Percentiles rank a stretch among this genome's conserved stretches.
These are phyloP conservation scores for Trapa bicornis DNA, from an alignment of 345 rosid species.

Conservation along the genomic window DNA sequence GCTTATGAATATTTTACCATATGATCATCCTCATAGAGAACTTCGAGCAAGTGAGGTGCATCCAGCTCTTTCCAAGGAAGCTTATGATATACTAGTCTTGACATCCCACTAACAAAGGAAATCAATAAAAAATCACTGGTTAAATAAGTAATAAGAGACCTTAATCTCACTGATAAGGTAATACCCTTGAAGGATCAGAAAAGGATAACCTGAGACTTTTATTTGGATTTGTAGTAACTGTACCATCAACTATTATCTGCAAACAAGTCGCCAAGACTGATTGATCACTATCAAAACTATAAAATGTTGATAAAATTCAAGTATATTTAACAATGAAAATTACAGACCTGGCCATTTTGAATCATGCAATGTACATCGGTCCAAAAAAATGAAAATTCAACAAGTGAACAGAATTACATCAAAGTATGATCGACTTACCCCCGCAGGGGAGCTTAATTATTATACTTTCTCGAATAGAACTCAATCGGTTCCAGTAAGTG, in stretches of 20 bases:
- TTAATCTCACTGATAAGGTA: neutral
- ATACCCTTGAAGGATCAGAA: neutral
- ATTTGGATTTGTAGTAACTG: constrained; percentile 42
- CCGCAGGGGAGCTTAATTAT: constrained; percentile 62
- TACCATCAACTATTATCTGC: constrained; percentile 57
- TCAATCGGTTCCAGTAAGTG: constrained; percentile 12
- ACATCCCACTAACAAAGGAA: constrained; percentile 33
- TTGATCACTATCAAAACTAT: neutral
- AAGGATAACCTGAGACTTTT: constrained; percentile 36
- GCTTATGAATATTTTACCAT: constrained; percentile 30
- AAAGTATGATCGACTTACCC: constrained; percentile 34
- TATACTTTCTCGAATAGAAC: constrained; percentile 56
- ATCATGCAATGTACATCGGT: constrained; percentile 11
- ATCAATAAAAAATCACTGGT: neutral
- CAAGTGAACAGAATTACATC: constrained; percentile 2
- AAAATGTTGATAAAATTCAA: neutral
- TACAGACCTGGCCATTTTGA: constrained; percentile 60
- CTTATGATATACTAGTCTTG: constrained; percentile 57
- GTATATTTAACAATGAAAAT: neutral
- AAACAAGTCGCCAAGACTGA: constrained; percentile 6
- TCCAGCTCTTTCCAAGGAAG: constrained; percentile 89
- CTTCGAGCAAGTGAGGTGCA: constrained; percentile 37
- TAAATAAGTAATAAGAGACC: neutral
- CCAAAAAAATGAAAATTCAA: neutral
- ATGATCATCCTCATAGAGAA: constrained; percentile 61